Evolutionary conservation across 2,329 filamentous ascomycete species (phyloP).

Genomic region (Daldinia sp.): DNA sequence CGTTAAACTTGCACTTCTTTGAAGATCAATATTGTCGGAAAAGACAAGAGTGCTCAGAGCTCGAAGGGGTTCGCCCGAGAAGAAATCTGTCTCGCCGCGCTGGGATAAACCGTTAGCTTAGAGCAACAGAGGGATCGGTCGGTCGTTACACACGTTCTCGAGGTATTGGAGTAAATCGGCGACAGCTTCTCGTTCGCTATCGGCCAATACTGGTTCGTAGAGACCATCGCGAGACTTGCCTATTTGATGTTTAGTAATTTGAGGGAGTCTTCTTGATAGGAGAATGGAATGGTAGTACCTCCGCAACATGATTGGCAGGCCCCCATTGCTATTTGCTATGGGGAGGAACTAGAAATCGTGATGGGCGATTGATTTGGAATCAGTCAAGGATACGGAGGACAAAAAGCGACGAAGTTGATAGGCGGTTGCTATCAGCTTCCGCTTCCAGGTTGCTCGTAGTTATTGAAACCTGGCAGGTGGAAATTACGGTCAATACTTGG

Average conservation of each 20-base stretch:
- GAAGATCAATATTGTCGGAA: conserved; percentile 97
- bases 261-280: conserved; percentile 8
- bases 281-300: conserved; percentile 41
- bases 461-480: conserved; percentile 6
- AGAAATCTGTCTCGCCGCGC: conserved; percentile 98
- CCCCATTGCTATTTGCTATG: conserved; percentile 48
- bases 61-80: conserved; percentile 91
- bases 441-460: conserved; percentile 10
- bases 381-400: conserved; percentile 16
- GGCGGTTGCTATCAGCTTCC: background rate
- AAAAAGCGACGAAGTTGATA: conserved; percentile 13
- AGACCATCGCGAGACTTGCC: conserved; percentile 81
- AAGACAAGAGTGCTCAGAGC: conserved; percentile 96
- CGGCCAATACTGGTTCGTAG: conserved; percentile 88
- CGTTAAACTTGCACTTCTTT: conserved; percentile 95
- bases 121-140: background rate
- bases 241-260: conserved; percentile 51
- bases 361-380: conserved; percentile 30
- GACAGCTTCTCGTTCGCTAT: conserved; percentile 96
- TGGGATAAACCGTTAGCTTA: conserved; percentile 49
- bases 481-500: conserved; percentile 4
- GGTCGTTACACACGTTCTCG: conserved; percentile 77
- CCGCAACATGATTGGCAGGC: conserved; percentile 50
- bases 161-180: conserved; percentile 94
- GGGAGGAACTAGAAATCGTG: conserved; percentile 27